Percentiles rank a stretch among this genome's conserved stretches.
Conservation (phyloP, 2,329 filamentous ascomycete genomes). For the Trichophyton benhamiae region DNA sequence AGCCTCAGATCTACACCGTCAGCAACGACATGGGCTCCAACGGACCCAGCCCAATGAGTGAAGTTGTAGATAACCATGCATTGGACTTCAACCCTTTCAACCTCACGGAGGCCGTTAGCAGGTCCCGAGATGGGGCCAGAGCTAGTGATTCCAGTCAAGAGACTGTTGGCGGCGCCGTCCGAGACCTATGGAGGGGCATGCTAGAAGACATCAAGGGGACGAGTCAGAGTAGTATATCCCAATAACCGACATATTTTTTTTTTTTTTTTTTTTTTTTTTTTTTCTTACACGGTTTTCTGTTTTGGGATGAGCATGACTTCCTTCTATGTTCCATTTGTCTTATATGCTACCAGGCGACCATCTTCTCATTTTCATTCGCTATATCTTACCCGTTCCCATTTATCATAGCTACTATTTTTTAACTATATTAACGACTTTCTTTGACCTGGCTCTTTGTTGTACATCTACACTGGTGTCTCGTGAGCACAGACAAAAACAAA, state of each 20-base stretch:
- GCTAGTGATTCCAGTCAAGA: conserved; percentile 26
- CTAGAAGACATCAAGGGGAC: conserved; percentile 39
- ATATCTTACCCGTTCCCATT: not conserved
- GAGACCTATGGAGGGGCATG: conserved; percentile 37
- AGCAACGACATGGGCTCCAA: conserved; percentile 34
- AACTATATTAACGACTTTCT: not conserved
- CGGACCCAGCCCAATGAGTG: conserved; percentile 43
- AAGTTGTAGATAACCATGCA: conserved; percentile 45
- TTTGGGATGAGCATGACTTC: not conserved
- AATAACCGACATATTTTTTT: not conserved
- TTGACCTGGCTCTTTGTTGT: not conserved
- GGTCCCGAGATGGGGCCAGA: conserved; percentile 25
- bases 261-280: not conserved
- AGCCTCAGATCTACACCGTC: conserved; percentile 45
- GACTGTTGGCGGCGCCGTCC: conserved; percentile 27
- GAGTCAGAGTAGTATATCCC: conserved; percentile 8
- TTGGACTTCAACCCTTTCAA: conserved; percentile 46
- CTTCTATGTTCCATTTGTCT: not conserved
- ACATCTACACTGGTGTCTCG: not conserved
- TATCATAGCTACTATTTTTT: not conserved
- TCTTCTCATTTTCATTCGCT: not conserved
- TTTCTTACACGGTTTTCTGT: not conserved
- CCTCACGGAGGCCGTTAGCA: conserved; percentile 40
- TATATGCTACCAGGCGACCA: not conserved
- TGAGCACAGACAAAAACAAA: not conserved